Evolutionary conservation across 768 basidiomycete species (phyloP).

Genomic region (Suillus plorans): DNA sequence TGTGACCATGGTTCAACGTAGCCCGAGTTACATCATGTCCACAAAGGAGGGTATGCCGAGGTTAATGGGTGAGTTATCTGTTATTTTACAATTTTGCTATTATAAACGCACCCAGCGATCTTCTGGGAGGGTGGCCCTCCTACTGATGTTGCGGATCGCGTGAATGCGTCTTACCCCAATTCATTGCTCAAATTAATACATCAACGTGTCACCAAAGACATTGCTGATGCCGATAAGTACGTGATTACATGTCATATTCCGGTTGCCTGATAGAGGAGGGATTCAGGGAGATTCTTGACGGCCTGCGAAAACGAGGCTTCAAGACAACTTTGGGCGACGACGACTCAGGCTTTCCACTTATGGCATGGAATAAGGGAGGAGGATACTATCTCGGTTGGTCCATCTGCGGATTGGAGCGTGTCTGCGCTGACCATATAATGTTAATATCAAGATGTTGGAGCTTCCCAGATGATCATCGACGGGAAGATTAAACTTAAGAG

Average conservation of each 20-base stretch:
- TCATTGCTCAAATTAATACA: slow-evolving; percentile 29
- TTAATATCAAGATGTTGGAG: slow-evolving; percentile 34
- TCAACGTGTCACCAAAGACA: slow-evolving; percentile 36
- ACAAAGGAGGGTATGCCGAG: slow-evolving; percentile 39
- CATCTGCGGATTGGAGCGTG: not conserved
- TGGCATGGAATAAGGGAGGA: slow-evolving; percentile 49
- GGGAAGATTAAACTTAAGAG: slow-evolving; percentile 50
- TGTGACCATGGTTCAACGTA: slow-evolving; percentile 50
- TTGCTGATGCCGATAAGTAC: slow-evolving; percentile 59
- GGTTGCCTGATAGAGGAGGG: not conserved
- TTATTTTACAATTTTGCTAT: slow-evolving; percentile 16
- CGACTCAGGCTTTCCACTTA: slow-evolving; percentile 48
- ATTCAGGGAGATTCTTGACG: slow-evolving; percentile 50
- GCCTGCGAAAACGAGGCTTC: slow-evolving; percentile 58
- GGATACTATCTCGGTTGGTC: slow-evolving; percentile 66
- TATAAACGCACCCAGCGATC: slow-evolving; percentile 6
- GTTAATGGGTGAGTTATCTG: slow-evolving; percentile 13
- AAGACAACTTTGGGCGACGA: slow-evolving; percentile 49
- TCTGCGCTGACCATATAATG: not conserved
- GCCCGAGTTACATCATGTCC: slow-evolving; percentile 54
- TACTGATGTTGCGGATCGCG: slow-evolving; percentile 53
- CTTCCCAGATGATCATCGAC: slow-evolving; percentile 42
- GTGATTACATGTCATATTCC: slow-evolving; percentile 10
- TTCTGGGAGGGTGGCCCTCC: slow-evolving; percentile 49
- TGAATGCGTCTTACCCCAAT: slow-evolving; percentile 48